Conservation (phyloP, 106 monocot species). For the Iris macrosiphon region DNA sequence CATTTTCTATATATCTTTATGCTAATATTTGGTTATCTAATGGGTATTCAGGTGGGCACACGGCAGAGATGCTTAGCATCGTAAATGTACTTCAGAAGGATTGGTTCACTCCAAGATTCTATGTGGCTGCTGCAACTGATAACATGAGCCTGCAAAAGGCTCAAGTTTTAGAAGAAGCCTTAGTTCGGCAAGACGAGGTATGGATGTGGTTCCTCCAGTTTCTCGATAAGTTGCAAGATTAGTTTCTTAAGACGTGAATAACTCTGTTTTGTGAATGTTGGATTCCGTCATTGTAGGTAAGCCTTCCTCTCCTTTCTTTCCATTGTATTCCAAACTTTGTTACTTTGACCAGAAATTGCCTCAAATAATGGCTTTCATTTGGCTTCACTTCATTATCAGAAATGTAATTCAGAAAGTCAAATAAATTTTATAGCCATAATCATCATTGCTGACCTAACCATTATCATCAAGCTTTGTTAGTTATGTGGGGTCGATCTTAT, state of each 20-base stretch:
- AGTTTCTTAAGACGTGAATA: background rate
- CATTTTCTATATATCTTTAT: background rate
- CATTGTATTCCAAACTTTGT: background rate
- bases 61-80: slow-evolving; percentile 90
- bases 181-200: slow-evolving; percentile 35
- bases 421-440: no score
- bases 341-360: no score
- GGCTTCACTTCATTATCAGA: no score
- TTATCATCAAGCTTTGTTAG: no score
- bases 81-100: slow-evolving; percentile 61
- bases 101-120: slow-evolving; percentile 57
- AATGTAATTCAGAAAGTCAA: no score
- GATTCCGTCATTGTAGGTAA: no score
- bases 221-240: background rate
- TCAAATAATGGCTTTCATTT: no score
- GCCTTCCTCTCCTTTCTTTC: background rate
- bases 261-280: background rate
- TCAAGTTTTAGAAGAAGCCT: slow-evolving; percentile 51
- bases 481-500: no score
- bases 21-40: background rate
- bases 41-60: slow-evolving; percentile 68
- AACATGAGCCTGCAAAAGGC: slow-evolving; percentile 93
- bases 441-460: no score
- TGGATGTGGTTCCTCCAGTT: background rate
- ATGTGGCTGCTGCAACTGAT: slow-evolving; percentile 76